Conservation (phyloP, 2,329 filamentous ascomycete genomes). For the Mariannaea elegans region DNA sequence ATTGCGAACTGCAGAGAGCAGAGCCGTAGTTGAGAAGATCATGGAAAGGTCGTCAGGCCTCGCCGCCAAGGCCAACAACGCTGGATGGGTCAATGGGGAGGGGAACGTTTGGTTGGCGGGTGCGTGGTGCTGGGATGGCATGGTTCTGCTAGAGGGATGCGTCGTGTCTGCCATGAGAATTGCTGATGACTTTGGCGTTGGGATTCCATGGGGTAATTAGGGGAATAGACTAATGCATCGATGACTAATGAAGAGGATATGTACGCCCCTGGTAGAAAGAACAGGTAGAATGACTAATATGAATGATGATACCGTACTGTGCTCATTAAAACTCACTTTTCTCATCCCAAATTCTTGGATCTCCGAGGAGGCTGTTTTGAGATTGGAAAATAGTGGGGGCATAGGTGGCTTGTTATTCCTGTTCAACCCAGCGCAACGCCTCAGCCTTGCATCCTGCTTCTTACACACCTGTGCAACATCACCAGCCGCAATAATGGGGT, state of each 20-base stretch:
- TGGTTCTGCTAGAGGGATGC: slow-evolving; percentile 70
- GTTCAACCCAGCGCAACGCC: not conserved
- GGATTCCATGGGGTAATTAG: slow-evolving; percentile 47
- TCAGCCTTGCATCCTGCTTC: not conserved
- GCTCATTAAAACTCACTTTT: too few relatives aligned
- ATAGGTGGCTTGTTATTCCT: too few relatives aligned
- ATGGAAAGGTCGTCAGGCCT: slow-evolving; percentile 41
- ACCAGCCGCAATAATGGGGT: slow-evolving; percentile 7
- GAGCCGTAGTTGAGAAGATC: slow-evolving; percentile 56
- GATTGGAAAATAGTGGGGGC: too few relatives aligned
- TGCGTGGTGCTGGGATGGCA: slow-evolving; percentile 72
- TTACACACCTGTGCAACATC: not conserved
- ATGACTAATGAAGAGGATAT: not conserved
- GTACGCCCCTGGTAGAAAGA: not conserved
- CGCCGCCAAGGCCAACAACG: too few relatives aligned
- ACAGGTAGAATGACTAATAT: not conserved
- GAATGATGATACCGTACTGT: not conserved
- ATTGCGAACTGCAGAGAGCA: slow-evolving; percentile 58
- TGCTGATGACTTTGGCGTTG: slow-evolving; percentile 60
- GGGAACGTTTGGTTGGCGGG: slow-evolving; percentile 64
- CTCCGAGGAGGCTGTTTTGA: not conserved
- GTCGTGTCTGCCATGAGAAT: slow-evolving; percentile 66
- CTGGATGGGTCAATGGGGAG: slow-evolving; percentile 61
- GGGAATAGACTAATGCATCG: not conserved
- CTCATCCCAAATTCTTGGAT: too few relatives aligned